A percentile compares a stretch with the other conserved stretches of the same genome.
These are phyloP conservation scores for Saprolegnia diclina DNA, from an alignment of 352 stramenopile genomes.

Conservation along the genomic window DNA sequence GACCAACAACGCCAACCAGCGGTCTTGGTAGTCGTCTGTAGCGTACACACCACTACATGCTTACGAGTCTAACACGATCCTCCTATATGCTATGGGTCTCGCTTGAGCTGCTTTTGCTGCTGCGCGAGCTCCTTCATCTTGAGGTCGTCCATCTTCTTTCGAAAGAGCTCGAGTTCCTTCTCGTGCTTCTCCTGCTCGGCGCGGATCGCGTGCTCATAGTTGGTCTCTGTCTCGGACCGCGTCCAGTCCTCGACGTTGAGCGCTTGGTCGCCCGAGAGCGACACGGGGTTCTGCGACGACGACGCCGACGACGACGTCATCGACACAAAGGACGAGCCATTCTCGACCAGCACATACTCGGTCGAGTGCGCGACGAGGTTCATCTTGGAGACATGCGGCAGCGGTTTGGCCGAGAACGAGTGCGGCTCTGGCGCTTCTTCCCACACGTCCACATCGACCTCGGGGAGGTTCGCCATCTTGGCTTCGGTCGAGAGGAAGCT, in stretches of 20 bases:
- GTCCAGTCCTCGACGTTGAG: conserved; percentile 8
- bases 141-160: conserved; percentile 79
- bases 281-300: conserved; percentile 5
- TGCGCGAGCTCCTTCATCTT: conserved; percentile 43
- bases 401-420: conserved; percentile 68
- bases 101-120: conserved; percentile 27
- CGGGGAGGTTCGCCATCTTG: conserved; percentile 78
- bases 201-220: conserved; percentile 60
- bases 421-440: conserved; percentile 81
- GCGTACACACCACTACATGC: neutral
- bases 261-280: conserved; percentile 7
- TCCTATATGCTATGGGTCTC: neutral
- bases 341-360: neutral
- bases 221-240: conserved; percentile 41
- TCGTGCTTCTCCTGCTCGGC: conserved; percentile 79
- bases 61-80: neutral
- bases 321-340: conserved; percentile 13
- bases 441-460: conserved; percentile 75
- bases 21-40: neutral
- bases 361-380: conserved; percentile 42
- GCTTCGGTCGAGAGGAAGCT: conserved; percentile 77
- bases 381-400: conserved; percentile 80
- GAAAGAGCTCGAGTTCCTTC: conserved; percentile 73
- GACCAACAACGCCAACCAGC: neutral
- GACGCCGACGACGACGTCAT: conserved; percentile 10